These are phyloP conservation scores for Ceratobasidium sp. DNA, from an alignment of 1,284 basidiomycete species.

Conservation along the genomic window DNA sequence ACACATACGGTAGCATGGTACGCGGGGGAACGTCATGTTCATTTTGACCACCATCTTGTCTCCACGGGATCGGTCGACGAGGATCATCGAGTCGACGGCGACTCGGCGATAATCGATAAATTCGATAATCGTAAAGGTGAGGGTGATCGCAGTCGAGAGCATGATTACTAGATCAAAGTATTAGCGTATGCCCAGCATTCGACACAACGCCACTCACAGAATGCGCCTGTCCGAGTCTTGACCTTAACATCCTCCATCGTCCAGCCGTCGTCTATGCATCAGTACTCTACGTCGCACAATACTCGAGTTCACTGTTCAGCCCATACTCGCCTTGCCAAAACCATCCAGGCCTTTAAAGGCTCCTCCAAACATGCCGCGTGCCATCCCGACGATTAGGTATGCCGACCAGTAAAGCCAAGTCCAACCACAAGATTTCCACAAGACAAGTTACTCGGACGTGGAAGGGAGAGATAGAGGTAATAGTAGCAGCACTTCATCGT, in stretches of 20 bases:
- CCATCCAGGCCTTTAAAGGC: constrained; percentile 91
- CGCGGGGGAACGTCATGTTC: too few species aligned
- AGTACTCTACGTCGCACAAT: background rate
- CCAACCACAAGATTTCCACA: too few species aligned
- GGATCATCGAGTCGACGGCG: too few species aligned
- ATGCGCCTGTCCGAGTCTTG: constrained; percentile 92
- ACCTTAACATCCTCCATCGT: constrained; percentile 99
- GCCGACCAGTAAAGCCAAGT: constrained; percentile 23
- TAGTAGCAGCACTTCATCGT: background rate
- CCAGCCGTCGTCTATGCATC: constrained; percentile 61
- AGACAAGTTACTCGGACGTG: background rate
- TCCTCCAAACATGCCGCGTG: constrained; percentile 60
- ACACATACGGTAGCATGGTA: constrained; percentile 53
- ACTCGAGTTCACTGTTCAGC: too few species aligned
- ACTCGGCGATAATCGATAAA: too few species aligned
- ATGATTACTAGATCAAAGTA: constrained; percentile 80
- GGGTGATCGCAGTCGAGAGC: constrained; percentile 90
- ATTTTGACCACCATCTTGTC: too few species aligned
- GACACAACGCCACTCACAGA: constrained; percentile 69
- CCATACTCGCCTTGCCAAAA: constrained; percentile 91
- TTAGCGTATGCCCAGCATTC: background rate
- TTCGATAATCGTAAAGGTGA: constrained; percentile 60
- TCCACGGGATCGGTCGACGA: too few species aligned
- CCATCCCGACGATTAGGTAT: too few species aligned
- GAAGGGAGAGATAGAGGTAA: background rate